Conservation (phyloP, 2,329 filamentous ascomycete species). For the Cladosporium velox region DNA sequence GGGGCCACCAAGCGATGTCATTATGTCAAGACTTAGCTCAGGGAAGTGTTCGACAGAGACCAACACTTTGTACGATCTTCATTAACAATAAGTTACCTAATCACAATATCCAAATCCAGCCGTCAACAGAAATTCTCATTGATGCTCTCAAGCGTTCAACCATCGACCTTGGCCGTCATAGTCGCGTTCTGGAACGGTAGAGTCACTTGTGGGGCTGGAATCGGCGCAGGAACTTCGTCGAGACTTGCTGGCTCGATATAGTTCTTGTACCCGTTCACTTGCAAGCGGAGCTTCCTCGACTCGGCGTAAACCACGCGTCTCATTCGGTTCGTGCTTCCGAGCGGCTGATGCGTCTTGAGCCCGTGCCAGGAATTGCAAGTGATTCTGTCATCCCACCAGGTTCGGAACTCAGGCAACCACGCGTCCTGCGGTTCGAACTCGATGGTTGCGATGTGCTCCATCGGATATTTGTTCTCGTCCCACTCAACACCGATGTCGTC, state of each 20-base stretch:
- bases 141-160: not conserved
- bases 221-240: slow-evolving; percentile 41
- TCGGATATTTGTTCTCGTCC: slow-evolving; percentile 39
- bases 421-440: slow-evolving; percentile 45
- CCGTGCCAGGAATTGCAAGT: slow-evolving; percentile 46
- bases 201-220: slow-evolving; percentile 33
- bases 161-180: slow-evolving; percentile 25
- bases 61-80: not conserved
- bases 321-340: slow-evolving; percentile 45
- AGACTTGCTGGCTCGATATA: slow-evolving; percentile 43
- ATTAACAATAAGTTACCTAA: not conserved
- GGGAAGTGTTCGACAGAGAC: not conserved
- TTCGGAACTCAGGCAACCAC: slow-evolving; percentile 44
- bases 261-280: slow-evolving; percentile 43
- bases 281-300: slow-evolving; percentile 42
- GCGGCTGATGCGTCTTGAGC: slow-evolving; percentile 41
- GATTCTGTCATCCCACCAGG: slow-evolving; percentile 45
- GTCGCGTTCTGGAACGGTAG: slow-evolving; percentile 30
- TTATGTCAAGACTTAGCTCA: not conserved
- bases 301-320: slow-evolving; percentile 45
- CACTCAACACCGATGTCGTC: slow-evolving; percentile 39
- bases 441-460: slow-evolving; percentile 37
- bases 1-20: not conserved
- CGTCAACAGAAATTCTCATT: not conserved
- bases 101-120: not conserved